Percentiles rank a stretch among this genome's conserved stretches.
phyloP scores from a whole-genome alignment of 306 rosid genomes.

The Malus asiatica region DNA sequence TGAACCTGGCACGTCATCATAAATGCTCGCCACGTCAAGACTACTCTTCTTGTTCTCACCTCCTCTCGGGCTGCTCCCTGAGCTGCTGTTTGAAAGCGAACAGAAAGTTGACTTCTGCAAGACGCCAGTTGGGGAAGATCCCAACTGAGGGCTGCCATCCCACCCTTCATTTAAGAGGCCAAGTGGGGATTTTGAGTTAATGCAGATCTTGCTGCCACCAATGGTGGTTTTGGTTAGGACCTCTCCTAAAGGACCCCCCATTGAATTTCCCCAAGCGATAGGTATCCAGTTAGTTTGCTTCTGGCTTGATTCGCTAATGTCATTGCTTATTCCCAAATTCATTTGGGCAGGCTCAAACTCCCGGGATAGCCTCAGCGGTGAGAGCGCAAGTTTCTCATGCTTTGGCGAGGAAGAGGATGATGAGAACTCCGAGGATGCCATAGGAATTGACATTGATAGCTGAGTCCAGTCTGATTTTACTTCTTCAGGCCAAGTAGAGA shows the following conservation, averaged over 20 bases:
- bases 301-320: constrained; percentile 1
- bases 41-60: constrained; percentile 3
- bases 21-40: constrained; percentile 13
- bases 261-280: constrained; percentile 27
- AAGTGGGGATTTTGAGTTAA: constrained; percentile 20
- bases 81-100: constrained; percentile 47
- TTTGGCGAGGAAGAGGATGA: constrained; percentile 40
- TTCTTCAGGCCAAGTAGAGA: constrained; percentile 36
- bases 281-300: constrained; percentile 24
- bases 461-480: constrained; percentile 44
- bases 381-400: constrained; percentile 21
- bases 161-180: constrained; percentile 35
- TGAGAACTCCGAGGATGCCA: constrained; percentile 31
- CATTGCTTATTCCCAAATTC: constrained; percentile 22
- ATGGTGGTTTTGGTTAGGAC: constrained; percentile 27
- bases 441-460: constrained; percentile 45
- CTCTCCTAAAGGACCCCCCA: constrained; percentile 57
- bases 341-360: constrained; percentile 30
- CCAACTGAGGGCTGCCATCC: constrained; percentile 34
- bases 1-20: constrained; percentile 27
- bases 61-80: constrained; percentile 37
- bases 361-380: constrained; percentile 33
- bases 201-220: constrained; percentile 14
- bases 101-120: constrained; percentile 38
- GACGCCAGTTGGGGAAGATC: constrained; percentile 46